Base-by-base conservation (phyloP, 2,329 filamentous ascomycete genomes). In the Bimuria novae-zelandiae region DNA sequence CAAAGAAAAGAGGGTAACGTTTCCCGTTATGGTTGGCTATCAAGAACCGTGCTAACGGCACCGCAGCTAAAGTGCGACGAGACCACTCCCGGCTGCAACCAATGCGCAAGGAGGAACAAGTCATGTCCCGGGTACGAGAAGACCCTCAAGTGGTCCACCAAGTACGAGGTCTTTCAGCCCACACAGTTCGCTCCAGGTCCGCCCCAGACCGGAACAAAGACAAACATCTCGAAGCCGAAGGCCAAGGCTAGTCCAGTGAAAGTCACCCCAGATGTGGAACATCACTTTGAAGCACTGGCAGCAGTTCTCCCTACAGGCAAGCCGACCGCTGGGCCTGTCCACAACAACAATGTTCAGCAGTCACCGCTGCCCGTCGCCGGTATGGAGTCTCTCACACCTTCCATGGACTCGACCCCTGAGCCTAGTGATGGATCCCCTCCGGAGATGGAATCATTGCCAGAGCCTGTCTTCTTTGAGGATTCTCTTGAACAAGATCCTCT, bases 111-210 rank as follows among this genome's bases (percentile, higher is more conserved):
- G 47, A 71, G 75, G 23, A 74, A 75, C 27, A 68, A 74, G n/a
- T 54, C 68, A 22, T 80, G 78, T 54, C 77, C 78, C 27, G 78
- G 77, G 5, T 80, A 79, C 45, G 73, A 74, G 59, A 76, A 78
- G 62, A 75, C 73, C 44, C 61, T 80, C 39, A 76, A 77, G 45
- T 80, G 78, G 78, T 78, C 75, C 8, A 76, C 75, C 41, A 80
- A 80, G 57, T 77, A 80, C 62, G 77, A 80, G 59, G 71, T 77
- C n/a, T 72, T 75, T 47, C 71, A 72, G 32, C 69, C 75, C 11
- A 60, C 62, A 21, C 60, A 64, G 36, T 64, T 69, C 42, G 63
- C 61, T 46, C 59, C 56, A 12, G 46, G 59, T 6, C 57, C 60
- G 23, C 53, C 62, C 10, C 64, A 61, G 40, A 35, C 56, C 41